Base-by-base conservation (phyloP, 305 asterid genomes). In the Ajuga reptans region DNA sequence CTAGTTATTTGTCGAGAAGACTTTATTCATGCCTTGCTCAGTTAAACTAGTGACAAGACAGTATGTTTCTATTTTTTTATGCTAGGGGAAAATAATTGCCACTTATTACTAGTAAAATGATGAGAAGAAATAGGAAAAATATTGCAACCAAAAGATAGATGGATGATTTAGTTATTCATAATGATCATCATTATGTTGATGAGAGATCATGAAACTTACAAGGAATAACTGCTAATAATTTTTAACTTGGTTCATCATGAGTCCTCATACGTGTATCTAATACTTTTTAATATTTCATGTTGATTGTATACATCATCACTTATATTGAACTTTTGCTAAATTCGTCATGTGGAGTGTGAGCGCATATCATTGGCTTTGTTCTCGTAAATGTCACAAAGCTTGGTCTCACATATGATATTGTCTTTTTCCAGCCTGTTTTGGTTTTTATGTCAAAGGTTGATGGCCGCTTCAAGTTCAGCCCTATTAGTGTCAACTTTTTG, bases 381-480 rank as follows among this genome's bases (percentile, higher is more conserved):
- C 68, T 56, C 54, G 58, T 52, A 46, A 66, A 31, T 54, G 55
- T 58, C 59, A 17, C 64, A 66, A 55, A 69, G 47, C 45, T 43
- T 68, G 55, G 62, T 66, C 51, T 78, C 45, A 43, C 52, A 58
- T 61, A 17, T 73, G 69, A 36, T 41, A 16, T 37, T 65, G 61
- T 61, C 59, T 77, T 58, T 39, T 79, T 82, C 79, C 98, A 91
- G 98, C 98, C 98, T 69, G 77, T 91, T 79, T 74, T 79, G 75
- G 96, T 91, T 27, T 89, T 71, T 75, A 91, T 89, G 97, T 91
- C 96, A 49, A 91, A 91, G 75, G 97, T 89, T 58, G 96, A 91
- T 76, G 97, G 95, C 60, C 85, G 80, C 67, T 88, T 88, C 84
- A 82, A 83, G 51, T 91, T 88, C 79, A 91, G 92, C 82, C 96